These are phyloP conservation scores for Komagataea norvegica DNA, from an alignment of 1,139 yeast species.

Conservation along the genomic window DNA sequence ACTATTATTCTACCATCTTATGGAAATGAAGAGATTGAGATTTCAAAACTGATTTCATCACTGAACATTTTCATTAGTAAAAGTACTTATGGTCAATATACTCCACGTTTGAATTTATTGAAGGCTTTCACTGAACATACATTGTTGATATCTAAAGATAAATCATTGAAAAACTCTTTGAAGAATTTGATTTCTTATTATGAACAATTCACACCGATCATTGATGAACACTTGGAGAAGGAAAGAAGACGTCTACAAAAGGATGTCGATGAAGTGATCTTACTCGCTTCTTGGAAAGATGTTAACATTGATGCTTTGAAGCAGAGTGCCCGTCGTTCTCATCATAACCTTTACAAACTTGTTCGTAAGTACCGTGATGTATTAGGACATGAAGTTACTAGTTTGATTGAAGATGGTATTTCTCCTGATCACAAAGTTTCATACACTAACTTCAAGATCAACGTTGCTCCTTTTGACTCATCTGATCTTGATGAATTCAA, in stretches of 20 bases:
- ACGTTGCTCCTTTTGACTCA: constrained; percentile 8
- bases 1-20: constrained; percentile 52
- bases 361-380: constrained; percentile 76
- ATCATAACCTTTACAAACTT: constrained; percentile 73
- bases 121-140: constrained; percentile 58
- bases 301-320: constrained; percentile 89
- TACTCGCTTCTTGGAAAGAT: constrained; percentile 96
- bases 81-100: constrained; percentile 71
- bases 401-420: constrained; percentile 62
- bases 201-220: constrained; percentile 51
- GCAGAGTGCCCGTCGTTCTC: constrained; percentile 89
- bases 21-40: constrained; percentile 26
- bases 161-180: constrained; percentile 39
- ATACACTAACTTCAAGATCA: constrained; percentile 14
- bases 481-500: constrained; percentile 15
- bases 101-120: constrained; percentile 51
- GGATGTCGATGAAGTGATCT: constrained; percentile 76
- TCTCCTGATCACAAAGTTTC: constrained; percentile 23
- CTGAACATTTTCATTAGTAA: constrained; percentile 72
- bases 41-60: constrained; percentile 53
- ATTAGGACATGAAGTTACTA: constrained; percentile 48
- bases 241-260: constrained; percentile 61
- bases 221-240: constrained; percentile 42
- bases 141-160: constrained; percentile 23
- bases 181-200: constrained; percentile 62